Base-by-base conservation (phyloP, 139 green algal species). In the Edaphochlamys debaryana region DNA sequence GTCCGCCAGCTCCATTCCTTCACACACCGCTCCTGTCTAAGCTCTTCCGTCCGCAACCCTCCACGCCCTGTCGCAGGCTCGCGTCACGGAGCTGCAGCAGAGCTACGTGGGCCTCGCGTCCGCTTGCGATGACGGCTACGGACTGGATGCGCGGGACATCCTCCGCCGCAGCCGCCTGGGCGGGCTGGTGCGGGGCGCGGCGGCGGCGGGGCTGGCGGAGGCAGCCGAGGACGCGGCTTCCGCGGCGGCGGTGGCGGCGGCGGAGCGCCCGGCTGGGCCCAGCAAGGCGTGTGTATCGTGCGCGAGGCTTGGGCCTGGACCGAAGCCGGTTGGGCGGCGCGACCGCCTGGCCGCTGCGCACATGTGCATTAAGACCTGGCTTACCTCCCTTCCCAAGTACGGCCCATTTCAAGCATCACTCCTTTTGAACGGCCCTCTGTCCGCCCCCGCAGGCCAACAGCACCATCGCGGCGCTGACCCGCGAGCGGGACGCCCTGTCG, bases 401-500 rank as follows among this genome's bases (percentile, higher is more conserved):
- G n/a, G n/a, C n/a, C n/a, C n/a, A n/a, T n/a, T n/a, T n/a, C n/a
- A n/a, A n/a, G n/a, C n/a, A n/a, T n/a, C n/a, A n/a, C n/a, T n/a
- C n/a, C n/a, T n/a, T n/a, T n/a, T n/a, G n/a, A n/a, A n/a, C n/a
- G n/a, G n/a, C n/a, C n/a, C n/a, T n/a, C n/a, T n/a, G n/a, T n/a
- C n/a, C n/a, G n/a, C n/a, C 30, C 17, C 8, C 29, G 30, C 60
- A 67, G 60, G 60, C 60, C 29, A 38, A 5, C 60, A 45, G 20
- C 36, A 30, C 64, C 15, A 25, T 70, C 19, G 75, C 75, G 20
- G 40, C 75, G 30, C 60, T 81, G 37, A 63, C 29, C 1, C 75
- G 75, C 60, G 75, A 81, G 75, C 75, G 75, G 23, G 75, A 81
- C 60, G 32, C 30, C n/a, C 75, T 81, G 56, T 41, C 63, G 75